phyloP scores from a whole-genome alignment of 768 basidiomycete genomes.

The Amanita rimosa region DNA sequence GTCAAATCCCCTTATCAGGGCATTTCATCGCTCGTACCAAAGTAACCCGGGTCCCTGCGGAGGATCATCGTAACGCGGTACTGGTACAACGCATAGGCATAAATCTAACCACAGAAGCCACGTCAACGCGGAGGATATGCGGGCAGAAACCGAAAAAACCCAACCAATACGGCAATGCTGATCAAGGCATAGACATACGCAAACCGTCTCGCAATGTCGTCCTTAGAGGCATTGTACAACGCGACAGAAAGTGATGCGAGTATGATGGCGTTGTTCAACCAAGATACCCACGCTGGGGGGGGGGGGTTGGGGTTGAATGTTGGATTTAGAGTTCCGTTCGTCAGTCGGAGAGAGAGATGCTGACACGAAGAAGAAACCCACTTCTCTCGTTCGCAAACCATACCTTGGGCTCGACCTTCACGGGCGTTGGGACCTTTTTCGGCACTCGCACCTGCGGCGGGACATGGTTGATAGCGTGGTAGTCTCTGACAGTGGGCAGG shows the following conservation, averaged over 20 bases:
- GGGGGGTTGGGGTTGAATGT: too few relatives aligned
- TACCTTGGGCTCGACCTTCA: conserved; percentile 90
- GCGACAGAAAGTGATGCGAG: conserved; percentile 79
- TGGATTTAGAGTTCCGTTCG: too few relatives aligned
- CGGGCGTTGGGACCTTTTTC: conserved; percentile 69
- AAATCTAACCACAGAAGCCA: conserved; percentile 33
- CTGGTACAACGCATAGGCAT: conserved; percentile 82
- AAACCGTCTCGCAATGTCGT: conserved; percentile 61
- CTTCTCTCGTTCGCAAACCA: conserved; percentile 98
- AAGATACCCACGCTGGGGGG: conserved; percentile 76
- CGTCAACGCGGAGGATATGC: background rate
- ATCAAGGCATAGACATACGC: conserved; percentile 77
- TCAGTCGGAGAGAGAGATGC: too few relatives aligned
- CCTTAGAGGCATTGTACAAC: conserved; percentile 78
- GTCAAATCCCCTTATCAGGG: background rate
- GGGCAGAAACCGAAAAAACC: conserved; percentile 7
- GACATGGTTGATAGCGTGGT: conserved; percentile 58
- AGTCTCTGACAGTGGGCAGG: conserved; percentile 56
- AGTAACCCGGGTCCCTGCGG: conserved; percentile 77
- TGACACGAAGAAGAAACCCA: conserved; percentile 14
- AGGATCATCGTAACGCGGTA: conserved; percentile 86
- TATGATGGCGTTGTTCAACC: conserved; percentile 78
- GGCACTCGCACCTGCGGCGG: conserved; percentile 63
- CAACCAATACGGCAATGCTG: conserved; percentile 58
- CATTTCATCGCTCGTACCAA: conserved; percentile 61